Percentiles rank a stretch among this genome's conserved stretches.
These are phyloP conservation scores for Ottelia alismoides DNA, from an alignment of 106 monocot genomes.

Conservation along the genomic window DNA sequence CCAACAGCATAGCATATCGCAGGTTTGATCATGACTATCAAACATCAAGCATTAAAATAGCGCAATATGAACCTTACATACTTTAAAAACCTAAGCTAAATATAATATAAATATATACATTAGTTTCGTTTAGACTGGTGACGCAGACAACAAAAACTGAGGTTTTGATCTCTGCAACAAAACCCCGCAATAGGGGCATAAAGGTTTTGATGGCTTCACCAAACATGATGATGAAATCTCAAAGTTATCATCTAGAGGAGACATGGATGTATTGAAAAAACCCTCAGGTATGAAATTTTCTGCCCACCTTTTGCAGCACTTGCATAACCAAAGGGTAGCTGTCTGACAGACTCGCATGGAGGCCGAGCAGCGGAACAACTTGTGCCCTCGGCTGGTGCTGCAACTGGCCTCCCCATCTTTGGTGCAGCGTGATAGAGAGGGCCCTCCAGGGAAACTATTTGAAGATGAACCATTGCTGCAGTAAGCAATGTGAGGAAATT, in stretches of 20 bases:
- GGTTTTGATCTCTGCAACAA: slow-evolving; percentile 46
- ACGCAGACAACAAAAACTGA: too few species aligned
- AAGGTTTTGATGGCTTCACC: slow-evolving; percentile 6
- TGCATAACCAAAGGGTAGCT: slow-evolving; percentile 52
- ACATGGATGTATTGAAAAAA: slow-evolving; percentile 40
- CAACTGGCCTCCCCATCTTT: slow-evolving; percentile 9
- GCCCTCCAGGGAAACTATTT: too few species aligned
- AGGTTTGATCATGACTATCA: too few species aligned
- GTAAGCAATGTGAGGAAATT: slow-evolving; percentile 35
- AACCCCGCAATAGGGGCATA: slow-evolving; percentile 81
- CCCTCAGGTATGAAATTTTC: slow-evolving; percentile 26
- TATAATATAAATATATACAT: too few species aligned
- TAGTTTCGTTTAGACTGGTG: too few species aligned
- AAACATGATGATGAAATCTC: not conserved
- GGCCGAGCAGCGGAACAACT: slow-evolving; percentile 45
- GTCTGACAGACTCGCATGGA: slow-evolving; percentile 57
- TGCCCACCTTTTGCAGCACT: slow-evolving; percentile 48
- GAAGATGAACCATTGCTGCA: too few species aligned
- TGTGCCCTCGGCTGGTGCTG: slow-evolving; percentile 27
- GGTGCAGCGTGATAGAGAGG: too few species aligned
- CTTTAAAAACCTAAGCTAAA: too few species aligned
- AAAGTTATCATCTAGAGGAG: slow-evolving; percentile 13
- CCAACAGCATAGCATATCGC: too few species aligned
- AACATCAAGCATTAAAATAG: too few species aligned
- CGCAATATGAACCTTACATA: too few species aligned